These are phyloP conservation scores for Panicum hallii DNA, from an alignment of 202 grass and related monocot genomes.

Conservation along the genomic window DNA sequence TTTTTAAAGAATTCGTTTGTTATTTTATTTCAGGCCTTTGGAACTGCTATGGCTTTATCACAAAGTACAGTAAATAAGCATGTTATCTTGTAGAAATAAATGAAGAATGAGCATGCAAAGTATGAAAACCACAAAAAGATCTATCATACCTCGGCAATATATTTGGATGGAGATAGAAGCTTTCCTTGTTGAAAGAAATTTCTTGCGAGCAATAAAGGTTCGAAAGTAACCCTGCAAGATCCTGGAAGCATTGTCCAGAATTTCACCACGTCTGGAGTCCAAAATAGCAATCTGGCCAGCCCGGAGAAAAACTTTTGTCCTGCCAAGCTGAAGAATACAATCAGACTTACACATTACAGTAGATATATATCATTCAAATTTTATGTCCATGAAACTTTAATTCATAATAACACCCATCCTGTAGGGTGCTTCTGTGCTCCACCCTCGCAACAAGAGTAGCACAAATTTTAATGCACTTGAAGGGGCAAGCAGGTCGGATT, in stretches of 20 bases:
- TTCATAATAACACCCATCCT: background rate
- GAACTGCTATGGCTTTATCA: background rate
- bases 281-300: slow-evolving; percentile 91
- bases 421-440: background rate
- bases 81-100: slow-evolving; percentile 6
- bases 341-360: slow-evolving; percentile 1
- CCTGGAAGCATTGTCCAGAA: slow-evolving; percentile 71
- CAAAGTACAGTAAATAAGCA: slow-evolving; percentile 22
- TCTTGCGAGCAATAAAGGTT: slow-evolving; percentile 64
- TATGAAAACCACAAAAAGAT: slow-evolving; percentile 4
- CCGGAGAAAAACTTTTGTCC: slow-evolving; percentile 82
- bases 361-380: slow-evolving; percentile 16
- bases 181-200: slow-evolving; percentile 61
- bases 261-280: slow-evolving; percentile 73
- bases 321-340: slow-evolving; percentile 75
- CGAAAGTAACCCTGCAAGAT: slow-evolving; percentile 63
- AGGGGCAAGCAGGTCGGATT: background rate
- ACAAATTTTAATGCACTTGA: background rate
- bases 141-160: slow-evolving; percentile 68
- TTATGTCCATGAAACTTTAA: slow-evolving; percentile 19
- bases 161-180: slow-evolving; percentile 69
- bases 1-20: background rate
- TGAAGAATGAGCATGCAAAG: background rate
- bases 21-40: background rate
- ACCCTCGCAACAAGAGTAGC: background rate